phyloP scores from a whole-genome alignment of 192 early-diverging fungal genomes.

The Coemansia sp. region DNA sequence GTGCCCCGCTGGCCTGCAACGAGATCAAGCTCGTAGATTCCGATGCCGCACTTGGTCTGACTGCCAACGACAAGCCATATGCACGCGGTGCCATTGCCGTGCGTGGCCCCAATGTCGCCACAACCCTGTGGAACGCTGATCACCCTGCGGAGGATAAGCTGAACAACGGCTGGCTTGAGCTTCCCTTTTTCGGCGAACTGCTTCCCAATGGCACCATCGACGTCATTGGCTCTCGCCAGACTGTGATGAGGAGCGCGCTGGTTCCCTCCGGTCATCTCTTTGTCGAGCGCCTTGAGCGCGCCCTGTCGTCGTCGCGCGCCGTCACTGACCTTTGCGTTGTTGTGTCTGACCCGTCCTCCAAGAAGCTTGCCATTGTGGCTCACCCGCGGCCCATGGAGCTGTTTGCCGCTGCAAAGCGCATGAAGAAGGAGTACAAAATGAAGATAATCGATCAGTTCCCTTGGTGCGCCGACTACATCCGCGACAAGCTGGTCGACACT shows the following conservation, averaged over 20 bases:
- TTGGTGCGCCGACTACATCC: slow-evolving; percentile 39
- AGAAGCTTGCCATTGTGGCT: slow-evolving; percentile 12
- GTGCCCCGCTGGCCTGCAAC: slow-evolving; percentile 45
- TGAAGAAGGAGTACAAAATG: slow-evolving; percentile 35
- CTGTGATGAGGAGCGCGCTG: slow-evolving; percentile 8
- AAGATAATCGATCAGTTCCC: slow-evolving; percentile 24
- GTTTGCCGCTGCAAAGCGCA: slow-evolving; percentile 11
- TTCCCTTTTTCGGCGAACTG: slow-evolving; percentile 29
- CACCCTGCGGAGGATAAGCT: not conserved
- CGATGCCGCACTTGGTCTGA: not conserved
- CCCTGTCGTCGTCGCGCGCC: slow-evolving; percentile 19
- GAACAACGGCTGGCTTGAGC: slow-evolving; percentile 34
- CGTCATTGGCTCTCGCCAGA: slow-evolving; percentile 23
- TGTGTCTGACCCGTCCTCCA: slow-evolving; percentile 1
- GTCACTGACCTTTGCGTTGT: slow-evolving; percentile 29
- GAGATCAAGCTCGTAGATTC: slow-evolving; percentile 46
- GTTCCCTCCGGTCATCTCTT: slow-evolving; percentile 12
- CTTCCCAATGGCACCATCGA: slow-evolving; percentile 41
- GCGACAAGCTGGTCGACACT: slow-evolving; percentile 21
- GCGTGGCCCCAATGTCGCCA: slow-evolving; percentile 38
- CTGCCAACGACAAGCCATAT: slow-evolving; percentile 25
- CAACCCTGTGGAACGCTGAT: slow-evolving; percentile 19
- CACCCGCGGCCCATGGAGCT: slow-evolving; percentile 41
- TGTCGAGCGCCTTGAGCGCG: slow-evolving; percentile 27
- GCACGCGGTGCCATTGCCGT: slow-evolving; percentile 37